These are phyloP conservation scores for Sphagnum tenellum DNA, from an alignment of 225 moss, liverwort and hornwort species.

Conservation along the genomic window DNA sequence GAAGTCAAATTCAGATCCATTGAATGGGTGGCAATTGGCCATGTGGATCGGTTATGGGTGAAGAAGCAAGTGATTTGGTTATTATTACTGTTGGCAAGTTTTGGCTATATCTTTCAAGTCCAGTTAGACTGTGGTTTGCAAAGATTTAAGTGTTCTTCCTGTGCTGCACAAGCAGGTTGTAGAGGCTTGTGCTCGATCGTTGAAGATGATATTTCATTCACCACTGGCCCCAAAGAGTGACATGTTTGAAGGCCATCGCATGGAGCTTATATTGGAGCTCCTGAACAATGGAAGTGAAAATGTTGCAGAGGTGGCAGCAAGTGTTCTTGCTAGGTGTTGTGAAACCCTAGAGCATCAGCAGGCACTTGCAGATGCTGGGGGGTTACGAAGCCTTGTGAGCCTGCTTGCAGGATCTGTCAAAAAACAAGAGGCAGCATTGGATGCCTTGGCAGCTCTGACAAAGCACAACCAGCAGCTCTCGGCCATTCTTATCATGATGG, in stretches of 20 bases:
- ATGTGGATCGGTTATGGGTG: no score
- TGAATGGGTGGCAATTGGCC: no score
- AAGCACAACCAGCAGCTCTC: constrained; percentile 72
- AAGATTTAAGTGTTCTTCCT: no score
- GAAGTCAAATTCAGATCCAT: no score
- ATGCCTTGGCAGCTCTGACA: constrained; percentile 80
- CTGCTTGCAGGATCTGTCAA: constrained; percentile 72
- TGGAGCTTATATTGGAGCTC: constrained; percentile 83
- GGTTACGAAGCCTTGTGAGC: constrained; percentile 66
- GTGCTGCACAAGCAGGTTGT: constrained; percentile 49
- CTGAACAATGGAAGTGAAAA: constrained; percentile 82
- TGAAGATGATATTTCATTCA: constrained; percentile 99
- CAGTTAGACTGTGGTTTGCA: no score
- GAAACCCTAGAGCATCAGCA: constrained; percentile 86
- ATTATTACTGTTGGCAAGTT: no score
- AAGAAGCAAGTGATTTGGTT: no score
- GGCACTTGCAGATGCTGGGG: constrained; percentile 75
- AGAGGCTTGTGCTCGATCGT: constrained; percentile 88
- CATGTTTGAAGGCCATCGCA: constrained; percentile 82
- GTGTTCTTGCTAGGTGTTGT: constrained; percentile 91
- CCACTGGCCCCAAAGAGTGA: constrained; percentile 92
- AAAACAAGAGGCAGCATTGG: constrained; percentile 79
- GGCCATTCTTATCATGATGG: constrained; percentile 54
- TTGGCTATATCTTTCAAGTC: no score
- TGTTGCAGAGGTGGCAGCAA: constrained; percentile 89